Base-by-base conservation (phyloP, 2,329 filamentous ascomycete genomes). In the Calonectria pteridis region DNA sequence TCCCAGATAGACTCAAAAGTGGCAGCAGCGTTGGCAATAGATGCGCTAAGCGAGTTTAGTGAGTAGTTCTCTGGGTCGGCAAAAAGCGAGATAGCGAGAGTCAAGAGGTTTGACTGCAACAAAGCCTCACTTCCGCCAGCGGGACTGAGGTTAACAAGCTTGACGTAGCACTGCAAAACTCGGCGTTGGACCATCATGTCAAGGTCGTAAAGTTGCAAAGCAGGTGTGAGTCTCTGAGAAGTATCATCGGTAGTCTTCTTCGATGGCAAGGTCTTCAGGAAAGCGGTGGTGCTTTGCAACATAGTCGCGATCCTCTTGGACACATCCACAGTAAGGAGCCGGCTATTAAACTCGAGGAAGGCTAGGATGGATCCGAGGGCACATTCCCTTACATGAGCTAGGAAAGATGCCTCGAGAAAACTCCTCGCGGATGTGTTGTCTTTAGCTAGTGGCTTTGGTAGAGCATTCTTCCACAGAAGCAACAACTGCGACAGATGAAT, bases 1-100 rank as follows among this genome's bases (percentile, higher is more conserved):
- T 98, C 96, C 97, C 97, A 99, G 49, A 99, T 91, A 0, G 93
- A 96, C 80, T 99, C 97, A 80, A 98, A 98, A 3, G 92, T 94
- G 7, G 94, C 95, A 1, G 95, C 94, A 20, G 96, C 94, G 77
- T 93, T 97, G 23, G 96, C 96, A 80, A 99, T 98, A 0, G 96
- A 95, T 18, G 95, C 94, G 80, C 96, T 98, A 62, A 98, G 84
- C 2, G 95, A 96, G 79, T 92, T 96, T 20, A 94, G 93, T 0
- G 92, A 92, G 81, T 98, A 97, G 79, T 95, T 95, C 72, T 97
- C 95, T 0, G 96, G 95, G 79, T 98, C 96, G 0, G 97, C 95
- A 83, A 99, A 98, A 1, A 96, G 93, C 0, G 95, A 94, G 33
- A 98, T 94, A 1, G 96, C 95, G 28, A 98, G 88, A 1, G 96